Base-by-base conservation (phyloP, 169 alveolate genomes). In the Plasmodium gallinaceum region DNA sequence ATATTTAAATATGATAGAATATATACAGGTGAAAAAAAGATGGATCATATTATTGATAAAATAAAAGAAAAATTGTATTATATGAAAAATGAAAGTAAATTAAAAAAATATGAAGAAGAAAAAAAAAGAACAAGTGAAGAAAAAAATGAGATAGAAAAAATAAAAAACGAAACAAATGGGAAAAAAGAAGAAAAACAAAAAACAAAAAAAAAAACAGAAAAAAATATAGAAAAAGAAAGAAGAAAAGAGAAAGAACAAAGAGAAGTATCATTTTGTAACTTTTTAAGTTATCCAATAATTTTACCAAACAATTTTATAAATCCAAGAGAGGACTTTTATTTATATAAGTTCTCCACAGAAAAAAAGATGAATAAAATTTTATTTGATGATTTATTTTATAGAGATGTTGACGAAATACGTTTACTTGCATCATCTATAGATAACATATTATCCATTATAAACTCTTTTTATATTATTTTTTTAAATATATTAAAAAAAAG, bases 401-500 rank as follows among this genome's bases (percentile, higher is more conserved):
- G 66, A 68, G 83, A 83, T 45, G 69, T 65, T 7, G 91, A 83
- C 60, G 91, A 83, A 83, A 68, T 83, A 52, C 80, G 45, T 7
- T 61, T 83, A 6, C 83, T 83, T 68, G 85, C 91, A 18, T 66
- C 91, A 10, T 42, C 91, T 6, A 52, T 83, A 18, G 91, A 83
- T 48, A 83, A 16, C 20, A 83, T 83, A 46, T 83, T 83, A 83
- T 83, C 91, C 16, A 18, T 83, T 16, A 64, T 83, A 46, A 66
- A 83, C 68, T 68, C 91, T 24, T 83, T 54, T 83, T 83, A 83
- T 83, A 75, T 83, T 39, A 83, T 83, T 39, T 69, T 83, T 83
- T 83, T 83, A 68, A 83, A 83, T 64, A 83, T 83, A 83, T 42
- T 83, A 71, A 66, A 60, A 83, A 83, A 39, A 62, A 51, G 62